Conservation (phyloP, 2,329 filamentous ascomycete species). For the Sporothrix globosa region DNA sequence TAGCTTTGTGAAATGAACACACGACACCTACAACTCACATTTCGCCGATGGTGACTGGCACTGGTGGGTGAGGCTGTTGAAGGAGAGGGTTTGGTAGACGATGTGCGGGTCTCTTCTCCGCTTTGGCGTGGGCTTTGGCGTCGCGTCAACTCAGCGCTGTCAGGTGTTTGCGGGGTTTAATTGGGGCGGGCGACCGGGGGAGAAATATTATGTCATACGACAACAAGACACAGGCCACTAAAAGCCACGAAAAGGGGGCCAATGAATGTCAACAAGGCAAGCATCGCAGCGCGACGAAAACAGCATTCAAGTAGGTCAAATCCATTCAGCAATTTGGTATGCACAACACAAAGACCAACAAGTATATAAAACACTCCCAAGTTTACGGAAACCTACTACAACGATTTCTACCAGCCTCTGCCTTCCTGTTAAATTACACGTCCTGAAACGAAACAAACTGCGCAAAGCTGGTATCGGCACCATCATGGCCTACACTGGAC, state of each 20-base stretch:
- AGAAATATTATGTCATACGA: neutral
- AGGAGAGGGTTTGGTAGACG: neutral
- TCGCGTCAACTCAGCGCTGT: neutral
- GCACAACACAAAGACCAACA: neutral
- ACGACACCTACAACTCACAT: neutral
- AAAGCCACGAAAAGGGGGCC: too few species aligned
- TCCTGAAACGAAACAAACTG: neutral
- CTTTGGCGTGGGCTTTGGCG: neutral
- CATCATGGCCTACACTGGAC: neutral
- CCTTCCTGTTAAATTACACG: neutral
- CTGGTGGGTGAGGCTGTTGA: neutral
- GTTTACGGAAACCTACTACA: too few species aligned
- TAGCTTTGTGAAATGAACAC: neutral
- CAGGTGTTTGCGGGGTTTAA: neutral
- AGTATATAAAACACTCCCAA: too few species aligned
- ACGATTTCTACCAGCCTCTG: neutral
- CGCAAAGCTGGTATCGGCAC: too few species aligned
- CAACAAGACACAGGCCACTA: neutral
- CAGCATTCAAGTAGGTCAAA: neutral
- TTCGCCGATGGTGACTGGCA: neutral
- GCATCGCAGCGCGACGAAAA: neutral
- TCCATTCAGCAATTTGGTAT: neutral
- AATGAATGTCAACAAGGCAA: neutral
- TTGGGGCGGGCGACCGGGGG: neutral
- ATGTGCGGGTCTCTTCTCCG: slow-evolving; percentile 10